Evolutionary conservation across 176 grass and related monocot species (phyloP), one percentile per base, ranked within the genome.

Genomic region (Oryza nivara): DNA sequence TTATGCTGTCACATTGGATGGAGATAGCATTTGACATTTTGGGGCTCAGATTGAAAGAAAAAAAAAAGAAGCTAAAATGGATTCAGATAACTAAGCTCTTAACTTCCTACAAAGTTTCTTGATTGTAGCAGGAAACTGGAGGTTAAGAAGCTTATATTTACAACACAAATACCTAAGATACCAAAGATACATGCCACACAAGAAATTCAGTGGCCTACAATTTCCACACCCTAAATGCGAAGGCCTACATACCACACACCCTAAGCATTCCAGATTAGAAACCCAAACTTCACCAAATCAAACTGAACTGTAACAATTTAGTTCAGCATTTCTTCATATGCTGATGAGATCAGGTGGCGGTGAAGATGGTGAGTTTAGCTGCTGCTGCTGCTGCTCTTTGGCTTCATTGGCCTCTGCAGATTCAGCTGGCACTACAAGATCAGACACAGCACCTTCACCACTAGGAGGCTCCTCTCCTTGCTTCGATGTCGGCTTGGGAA

Each of bases 261-360:
- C 51, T 86, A 79, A 81, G 23, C 77, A 61, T 63, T 23, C 70
- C 74, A 75, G 25, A 80, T 51, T 52, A 23, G 81, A 58, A 56
- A 72, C 58, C 23, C 56, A 66, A 80, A 64, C 80, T 65, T 54
- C 70, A 44, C 43, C 14, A 8, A 44, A 79, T 77, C 52, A 87
- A 72, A 81, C 28, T 47, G 17, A 66, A 63, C 1, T 11, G 7
- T 14, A 69, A 61, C 7, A 79, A 44, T 75, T 34, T 46, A 80
- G 69, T 22, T 43, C 17, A 9, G 79, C 8, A 36, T 6, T 60
- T 87, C 36, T 68, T 93, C 91, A 98, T 67, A 98, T 98, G 87
- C 93, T 93, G 36, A 98, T 92, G 34, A 93, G 92, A 76, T 90
- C 91, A 22, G 77, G 46, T 10, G 87, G 71, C 0, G 81, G 85